These are phyloP conservation scores for Lachnellula hyalina DNA, from an alignment of 2,329 filamentous ascomycete species.

Conservation along the genomic window DNA sequence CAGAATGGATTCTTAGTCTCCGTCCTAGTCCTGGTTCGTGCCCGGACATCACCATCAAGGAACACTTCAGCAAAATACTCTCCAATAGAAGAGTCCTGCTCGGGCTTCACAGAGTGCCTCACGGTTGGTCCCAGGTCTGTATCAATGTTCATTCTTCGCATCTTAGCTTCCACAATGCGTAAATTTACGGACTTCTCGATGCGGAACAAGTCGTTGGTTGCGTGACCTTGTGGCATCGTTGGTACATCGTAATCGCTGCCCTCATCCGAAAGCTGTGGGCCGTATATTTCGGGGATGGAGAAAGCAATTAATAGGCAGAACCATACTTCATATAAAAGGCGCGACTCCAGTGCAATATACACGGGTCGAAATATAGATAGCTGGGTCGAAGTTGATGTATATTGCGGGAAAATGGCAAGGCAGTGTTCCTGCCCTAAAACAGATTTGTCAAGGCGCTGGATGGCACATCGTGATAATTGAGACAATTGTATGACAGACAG, in stretches of 20 bases:
- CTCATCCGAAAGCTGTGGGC: constrained; percentile 17
- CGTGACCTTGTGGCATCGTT: constrained; percentile 2
- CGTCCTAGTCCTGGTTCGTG: constrained; percentile 66
- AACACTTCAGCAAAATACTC: constrained; percentile 78
- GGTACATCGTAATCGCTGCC: constrained; percentile 15
- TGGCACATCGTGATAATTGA: constrained; percentile 80
- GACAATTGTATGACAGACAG: constrained; percentile 82
- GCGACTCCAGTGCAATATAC: constrained; percentile 79
- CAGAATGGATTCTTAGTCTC: constrained; percentile 74
- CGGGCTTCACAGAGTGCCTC: constrained; percentile 24
- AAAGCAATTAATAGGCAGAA: constrained; percentile 88
- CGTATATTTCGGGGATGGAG: constrained; percentile 86
- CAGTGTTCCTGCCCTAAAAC: constrained; percentile 91
- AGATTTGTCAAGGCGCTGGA: constrained; percentile 84
- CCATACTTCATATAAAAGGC: constrained; percentile 95
- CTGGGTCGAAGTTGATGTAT: constrained; percentile 67
- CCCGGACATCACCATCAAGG: constrained; percentile 72
- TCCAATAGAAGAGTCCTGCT: constrained; percentile 47
- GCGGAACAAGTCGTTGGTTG: constrained; percentile 48
- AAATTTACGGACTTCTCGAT: constrained; percentile 57
- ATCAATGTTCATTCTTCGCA: constrained; percentile 31
- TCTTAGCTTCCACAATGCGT: constrained; percentile 57
- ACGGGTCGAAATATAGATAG: constrained; percentile 79
- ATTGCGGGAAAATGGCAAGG: constrained; percentile 92
- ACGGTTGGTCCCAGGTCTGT: constrained; percentile 27